phyloP scores from a whole-genome alignment of 75 land plant genomes.

The Picea sitchensis region DNA sequence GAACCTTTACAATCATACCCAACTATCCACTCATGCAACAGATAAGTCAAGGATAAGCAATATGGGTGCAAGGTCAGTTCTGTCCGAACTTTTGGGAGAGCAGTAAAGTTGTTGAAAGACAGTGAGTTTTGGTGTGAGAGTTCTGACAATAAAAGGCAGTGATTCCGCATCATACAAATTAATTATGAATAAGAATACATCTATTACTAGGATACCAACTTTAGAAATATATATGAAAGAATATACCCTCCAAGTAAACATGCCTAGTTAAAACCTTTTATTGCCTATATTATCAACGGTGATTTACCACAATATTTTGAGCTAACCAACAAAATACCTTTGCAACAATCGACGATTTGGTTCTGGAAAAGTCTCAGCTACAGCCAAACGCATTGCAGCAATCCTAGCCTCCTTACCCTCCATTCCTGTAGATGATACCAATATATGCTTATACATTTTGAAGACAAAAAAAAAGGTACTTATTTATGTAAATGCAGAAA shows the following conservation, averaged over 20 bases:
- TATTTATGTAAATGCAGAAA: not conserved
- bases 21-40: too few species aligned
- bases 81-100: too few species aligned
- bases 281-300: not conserved
- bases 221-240: not conserved
- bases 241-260: not conserved
- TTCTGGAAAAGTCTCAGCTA: conserved; percentile 94
- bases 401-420: conserved; percentile 78
- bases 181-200: too few species aligned
- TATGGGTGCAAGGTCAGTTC: too few species aligned
- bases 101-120: too few species aligned
- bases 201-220: not conserved
- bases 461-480: not conserved
- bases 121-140: too few species aligned
- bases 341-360: conserved; percentile 94
- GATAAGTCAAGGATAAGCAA: too few species aligned
- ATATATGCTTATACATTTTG: not conserved
- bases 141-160: too few species aligned
- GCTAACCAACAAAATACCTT: conserved; percentile 43
- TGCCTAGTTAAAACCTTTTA: not conserved
- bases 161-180: too few species aligned
- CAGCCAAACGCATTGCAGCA: conserved; percentile 79
- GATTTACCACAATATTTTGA: not conserved
- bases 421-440: conserved; percentile 41
- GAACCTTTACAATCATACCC: too few species aligned